These are phyloP conservation scores for Quercus lobata DNA, from an alignment of 331 rosid species.

Conservation along the genomic window DNA sequence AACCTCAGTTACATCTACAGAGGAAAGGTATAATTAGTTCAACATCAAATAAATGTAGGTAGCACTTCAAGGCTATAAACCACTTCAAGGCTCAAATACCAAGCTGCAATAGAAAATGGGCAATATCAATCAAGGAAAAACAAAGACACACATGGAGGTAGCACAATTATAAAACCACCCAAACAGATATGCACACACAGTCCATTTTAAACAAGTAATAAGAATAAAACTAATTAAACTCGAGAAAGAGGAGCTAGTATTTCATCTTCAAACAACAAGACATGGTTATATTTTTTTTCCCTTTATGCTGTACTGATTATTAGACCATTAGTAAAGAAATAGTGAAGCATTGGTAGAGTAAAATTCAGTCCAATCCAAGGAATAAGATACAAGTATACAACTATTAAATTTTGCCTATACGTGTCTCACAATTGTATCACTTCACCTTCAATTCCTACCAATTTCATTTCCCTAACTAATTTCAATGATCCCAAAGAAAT, in stretches of 20 bases:
- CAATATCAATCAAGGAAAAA: not conserved
- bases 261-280: not conserved
- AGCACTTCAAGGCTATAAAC: not conserved
- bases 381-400: not conserved
- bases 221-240: too few species aligned
- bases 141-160: not conserved
- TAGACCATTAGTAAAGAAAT: not conserved
- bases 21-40: not conserved
- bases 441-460: not conserved
- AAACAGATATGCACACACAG: too few species aligned
- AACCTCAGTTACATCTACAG: constrained; percentile 48
- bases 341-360: not conserved
- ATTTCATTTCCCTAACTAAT: not conserved
- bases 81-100: not conserved
- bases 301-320: not conserved
- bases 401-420: not conserved
- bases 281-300: not conserved
- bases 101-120: not conserved
- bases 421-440: not conserved
- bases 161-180: not conserved
- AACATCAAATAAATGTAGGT: not conserved
- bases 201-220: too few species aligned
- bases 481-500: not conserved
- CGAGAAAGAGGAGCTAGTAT: too few species aligned
- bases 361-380: not conserved